Conservation (phyloP, 1,139 yeast genomes). For the Saccharomycopsis hybrid region DNA sequence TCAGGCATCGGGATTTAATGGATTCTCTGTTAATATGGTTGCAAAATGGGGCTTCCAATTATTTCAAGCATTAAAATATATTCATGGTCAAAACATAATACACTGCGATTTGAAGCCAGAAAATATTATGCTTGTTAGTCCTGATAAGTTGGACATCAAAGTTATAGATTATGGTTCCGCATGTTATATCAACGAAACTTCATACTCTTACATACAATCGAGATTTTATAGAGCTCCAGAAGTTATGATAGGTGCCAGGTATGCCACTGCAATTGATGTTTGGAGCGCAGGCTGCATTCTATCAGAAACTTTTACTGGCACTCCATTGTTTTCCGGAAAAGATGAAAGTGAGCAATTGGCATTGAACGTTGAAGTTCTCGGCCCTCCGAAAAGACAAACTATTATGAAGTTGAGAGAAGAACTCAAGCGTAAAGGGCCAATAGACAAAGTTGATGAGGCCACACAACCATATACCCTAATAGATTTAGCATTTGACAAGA, state of each 20-base stretch:
- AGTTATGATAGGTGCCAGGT: slow-evolving; percentile 72
- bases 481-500: slow-evolving; percentile 32
- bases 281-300: slow-evolving; percentile 76
- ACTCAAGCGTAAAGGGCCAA: slow-evolving; percentile 30
- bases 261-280: slow-evolving; percentile 62
- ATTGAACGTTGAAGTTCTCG: slow-evolving; percentile 54
- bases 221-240: slow-evolving; percentile 72
- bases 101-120: slow-evolving; percentile 82
- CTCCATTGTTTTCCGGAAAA: slow-evolving; percentile 64
- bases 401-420: slow-evolving; percentile 34
- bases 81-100: slow-evolving; percentile 52
- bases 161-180: slow-evolving; percentile 67
- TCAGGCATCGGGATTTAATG: slow-evolving; percentile 54
- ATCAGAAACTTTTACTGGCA: slow-evolving; percentile 59
- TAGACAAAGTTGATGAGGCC: slow-evolving; percentile 24
- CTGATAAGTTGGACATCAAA: slow-evolving; percentile 36
- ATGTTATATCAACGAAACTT: slow-evolving; percentile 39
- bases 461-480: slow-evolving; percentile 15
- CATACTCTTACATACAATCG: slow-evolving; percentile 58
- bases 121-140: slow-evolving; percentile 48
- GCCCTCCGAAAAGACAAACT: slow-evolving; percentile 45
- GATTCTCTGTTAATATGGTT: slow-evolving; percentile 50
- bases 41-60: slow-evolving; percentile 48
- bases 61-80: slow-evolving; percentile 50
- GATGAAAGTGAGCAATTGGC: slow-evolving; percentile 64